Conservation (phyloP, 176 grass and related monocot species). For the Echinochloa phyllopogon region DNA sequence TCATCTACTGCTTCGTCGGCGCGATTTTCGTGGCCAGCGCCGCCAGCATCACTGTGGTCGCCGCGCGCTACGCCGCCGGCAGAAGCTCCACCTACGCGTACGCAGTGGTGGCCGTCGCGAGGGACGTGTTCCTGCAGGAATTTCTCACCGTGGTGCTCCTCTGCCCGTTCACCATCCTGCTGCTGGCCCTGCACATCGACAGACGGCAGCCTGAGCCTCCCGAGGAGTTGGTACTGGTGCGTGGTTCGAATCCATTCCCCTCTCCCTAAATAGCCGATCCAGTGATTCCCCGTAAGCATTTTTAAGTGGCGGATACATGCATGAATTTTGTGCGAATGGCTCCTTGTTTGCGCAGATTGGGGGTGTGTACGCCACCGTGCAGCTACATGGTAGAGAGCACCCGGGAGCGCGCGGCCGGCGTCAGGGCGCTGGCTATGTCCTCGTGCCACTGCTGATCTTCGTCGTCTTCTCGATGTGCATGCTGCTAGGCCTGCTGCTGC, state of each 20-base stretch:
- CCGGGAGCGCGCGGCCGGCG: not conserved
- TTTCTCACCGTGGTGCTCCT: not conserved
- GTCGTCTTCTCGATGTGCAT: not conserved
- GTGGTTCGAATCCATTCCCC: not conserved
- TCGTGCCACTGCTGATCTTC: not conserved
- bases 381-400: not conserved
- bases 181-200: not conserved
- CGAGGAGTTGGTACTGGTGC: not conserved
- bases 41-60: not conserved
- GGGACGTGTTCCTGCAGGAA: not conserved
- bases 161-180: not conserved
- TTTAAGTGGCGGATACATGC: too few species aligned
- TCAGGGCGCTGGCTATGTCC: not conserved
- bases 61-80: slow-evolving; percentile 4
- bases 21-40: not conserved
- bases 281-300: not conserved
- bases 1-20: slow-evolving; percentile 4
- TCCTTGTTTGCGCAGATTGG: not conserved
- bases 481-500: not conserved
- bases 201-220: not conserved
- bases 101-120: not conserved
- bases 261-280: not conserved
- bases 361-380: not conserved
- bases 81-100: not conserved
- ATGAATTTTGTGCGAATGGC: not conserved